A percentile compares a stretch with the other conserved stretches of the same genome.
These are phyloP conservation scores for Globisporangium lucens DNA, from an alignment of 352 stramenopile species.

Conservation along the genomic window DNA sequence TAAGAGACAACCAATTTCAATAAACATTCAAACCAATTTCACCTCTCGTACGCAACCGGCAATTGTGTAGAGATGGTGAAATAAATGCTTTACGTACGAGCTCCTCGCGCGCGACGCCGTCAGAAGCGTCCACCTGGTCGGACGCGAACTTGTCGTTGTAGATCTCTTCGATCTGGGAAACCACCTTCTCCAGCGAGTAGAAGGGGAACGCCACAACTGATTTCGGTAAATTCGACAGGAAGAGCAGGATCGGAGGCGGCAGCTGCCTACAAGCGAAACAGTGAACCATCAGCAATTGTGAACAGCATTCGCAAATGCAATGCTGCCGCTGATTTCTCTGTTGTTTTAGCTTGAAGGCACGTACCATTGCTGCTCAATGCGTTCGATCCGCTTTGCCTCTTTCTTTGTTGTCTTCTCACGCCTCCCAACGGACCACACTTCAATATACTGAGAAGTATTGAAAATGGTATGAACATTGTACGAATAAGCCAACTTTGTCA, in stretches of 20 bases:
- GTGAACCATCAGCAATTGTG: background rate
- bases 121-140: conserved; percentile 51
- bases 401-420: conserved; percentile 48
- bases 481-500: too few species aligned
- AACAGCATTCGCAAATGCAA: too few species aligned
- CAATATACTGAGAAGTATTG: conserved; percentile 34
- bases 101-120: conserved; percentile 59
- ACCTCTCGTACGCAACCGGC: too few species aligned
- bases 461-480: too few species aligned
- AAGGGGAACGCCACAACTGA: conserved; percentile 68
- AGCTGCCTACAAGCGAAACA: conserved; percentile 32
- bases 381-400: conserved; percentile 29
- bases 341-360: background rate
- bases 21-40: background rate
- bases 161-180: conserved; percentile 62
- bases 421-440: conserved; percentile 57
- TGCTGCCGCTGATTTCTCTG: too few species aligned
- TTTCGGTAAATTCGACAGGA: conserved; percentile 74
- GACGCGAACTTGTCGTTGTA: conserved; percentile 76
- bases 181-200: conserved; percentile 45
- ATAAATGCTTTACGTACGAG: conserved; percentile 22
- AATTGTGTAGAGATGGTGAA: too few species aligned
- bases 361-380: conserved; percentile 54
- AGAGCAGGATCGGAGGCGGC: conserved; percentile 41
- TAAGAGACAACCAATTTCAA: background rate